A percentile compares a stretch with the other conserved stretches of the same genome.
phyloP scores from a whole-genome alignment of 2,329 filamentous ascomycete species.

The Septoria linicola region DNA sequence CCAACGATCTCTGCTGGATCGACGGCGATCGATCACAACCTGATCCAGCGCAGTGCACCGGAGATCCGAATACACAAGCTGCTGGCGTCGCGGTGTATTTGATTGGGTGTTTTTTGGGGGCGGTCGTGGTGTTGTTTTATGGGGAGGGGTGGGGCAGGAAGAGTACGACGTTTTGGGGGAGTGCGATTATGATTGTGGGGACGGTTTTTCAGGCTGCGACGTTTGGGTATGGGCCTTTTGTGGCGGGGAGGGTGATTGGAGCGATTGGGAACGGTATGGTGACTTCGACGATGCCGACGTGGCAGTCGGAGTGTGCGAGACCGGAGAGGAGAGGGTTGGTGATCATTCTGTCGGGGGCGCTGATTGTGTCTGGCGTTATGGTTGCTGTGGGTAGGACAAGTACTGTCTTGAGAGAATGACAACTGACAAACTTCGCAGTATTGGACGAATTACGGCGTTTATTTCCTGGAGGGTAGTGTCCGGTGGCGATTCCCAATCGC shows the following conservation, averaged over 20 bases:
- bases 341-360: slow-evolving; percentile 49
- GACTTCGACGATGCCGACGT: slow-evolving; percentile 55
- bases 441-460: slow-evolving; percentile 50
- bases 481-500: slow-evolving; percentile 55
- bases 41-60: not conserved
- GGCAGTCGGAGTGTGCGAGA: slow-evolving; percentile 55
- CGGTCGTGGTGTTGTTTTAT: slow-evolving; percentile 39
- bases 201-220: slow-evolving; percentile 42
- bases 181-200: slow-evolving; percentile 44
- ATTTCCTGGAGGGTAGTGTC: slow-evolving; percentile 38
- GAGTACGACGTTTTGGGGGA: slow-evolving; percentile 44
- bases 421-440: slow-evolving; percentile 54
- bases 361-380: slow-evolving; percentile 61
- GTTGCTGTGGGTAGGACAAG: slow-evolving; percentile 64
- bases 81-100: slow-evolving; percentile 53
- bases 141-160: slow-evolving; percentile 46
- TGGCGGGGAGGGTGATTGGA: slow-evolving; percentile 54
- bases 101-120: slow-evolving; percentile 47
- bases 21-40: slow-evolving; percentile 3
- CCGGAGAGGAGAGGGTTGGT: slow-evolving; percentile 47
- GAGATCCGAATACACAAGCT: slow-evolving; percentile 34
- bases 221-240: slow-evolving; percentile 49
- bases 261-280: slow-evolving; percentile 58
- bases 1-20: slow-evolving; percentile 15
- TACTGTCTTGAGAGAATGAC: slow-evolving; percentile 53